Conservation (phyloP, 208 protist genomes). For the Herpetomonas tarakana region DNA sequence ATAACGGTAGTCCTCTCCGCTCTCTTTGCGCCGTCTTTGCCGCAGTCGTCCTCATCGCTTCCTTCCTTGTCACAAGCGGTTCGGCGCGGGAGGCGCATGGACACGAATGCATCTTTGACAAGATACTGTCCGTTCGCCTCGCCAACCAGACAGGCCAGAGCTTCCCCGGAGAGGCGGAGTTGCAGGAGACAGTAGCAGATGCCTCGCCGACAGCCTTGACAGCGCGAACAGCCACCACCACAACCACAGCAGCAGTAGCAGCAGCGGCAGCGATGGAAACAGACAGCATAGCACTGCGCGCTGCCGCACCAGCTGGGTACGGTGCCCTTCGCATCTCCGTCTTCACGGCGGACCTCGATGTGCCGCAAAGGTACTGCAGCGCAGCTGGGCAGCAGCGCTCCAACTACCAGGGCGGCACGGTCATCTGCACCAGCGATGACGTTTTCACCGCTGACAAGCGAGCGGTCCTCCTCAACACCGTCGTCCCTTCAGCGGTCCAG, state of each 20-base stretch:
- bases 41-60: no score
- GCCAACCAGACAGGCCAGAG: no score
- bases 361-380: conserved; percentile 23
- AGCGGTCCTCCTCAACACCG: conserved; percentile 2
- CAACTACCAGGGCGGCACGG: conserved; percentile 11
- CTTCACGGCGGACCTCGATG: conserved; percentile 16
- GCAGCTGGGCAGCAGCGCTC: conserved; percentile 5
- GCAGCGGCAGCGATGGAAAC: no score
- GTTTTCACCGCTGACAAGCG: conserved; percentile 25
- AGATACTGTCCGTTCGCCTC: no score
- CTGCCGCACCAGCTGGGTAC: conserved; percentile 6
- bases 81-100: no score
- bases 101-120: no score
- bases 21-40: no score
- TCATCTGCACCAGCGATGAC: conserved; percentile 9
- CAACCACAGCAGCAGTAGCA: no score
- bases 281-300: neutral
- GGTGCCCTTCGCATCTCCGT: conserved; percentile 23
- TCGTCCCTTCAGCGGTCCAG: conserved; percentile 27
- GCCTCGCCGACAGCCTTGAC: no score
- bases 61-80: no score
- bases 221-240: no score
- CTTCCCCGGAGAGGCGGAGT: neutral
- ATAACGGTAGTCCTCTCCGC: no score
- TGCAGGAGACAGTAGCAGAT: neutral